Evolutionary conservation across 2,329 filamentous ascomycete species (phyloP).

Genomic region (Paraphaeosphaeria sporulosa): DNA sequence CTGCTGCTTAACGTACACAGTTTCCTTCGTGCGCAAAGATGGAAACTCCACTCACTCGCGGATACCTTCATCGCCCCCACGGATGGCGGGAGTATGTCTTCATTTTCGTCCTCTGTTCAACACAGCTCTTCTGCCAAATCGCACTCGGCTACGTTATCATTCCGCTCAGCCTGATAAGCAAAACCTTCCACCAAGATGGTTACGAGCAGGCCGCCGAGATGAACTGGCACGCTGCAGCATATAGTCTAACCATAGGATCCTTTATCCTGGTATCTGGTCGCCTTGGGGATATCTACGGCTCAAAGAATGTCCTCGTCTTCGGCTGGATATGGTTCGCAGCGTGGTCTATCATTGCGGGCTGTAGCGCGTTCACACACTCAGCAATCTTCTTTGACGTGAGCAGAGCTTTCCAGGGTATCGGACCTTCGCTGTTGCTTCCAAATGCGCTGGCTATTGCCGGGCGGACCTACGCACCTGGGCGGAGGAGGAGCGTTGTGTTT

Average conservation of each 20-base stretch:
- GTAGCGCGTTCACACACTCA: constrained; percentile 50
- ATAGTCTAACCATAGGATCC: constrained; percentile 53
- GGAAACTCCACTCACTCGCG: neutral
- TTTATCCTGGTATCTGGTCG: constrained; percentile 55
- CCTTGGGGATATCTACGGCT: constrained; percentile 57
- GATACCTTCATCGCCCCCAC: neutral
- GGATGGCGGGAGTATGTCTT: neutral
- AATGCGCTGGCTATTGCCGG: constrained; percentile 71
- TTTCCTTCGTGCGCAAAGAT: neutral
- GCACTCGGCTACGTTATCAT: constrained; percentile 49
- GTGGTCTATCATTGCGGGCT: constrained; percentile 56
- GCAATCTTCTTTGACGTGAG: constrained; percentile 48
- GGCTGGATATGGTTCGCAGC: constrained; percentile 60
- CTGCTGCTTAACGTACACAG: too few relatives aligned
- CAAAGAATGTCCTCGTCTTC: constrained; percentile 57
- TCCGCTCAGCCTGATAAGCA: constrained; percentile 47
- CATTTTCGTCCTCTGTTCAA: neutral
- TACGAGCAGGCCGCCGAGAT: constrained; percentile 41
- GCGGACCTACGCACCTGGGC: constrained; percentile 63
- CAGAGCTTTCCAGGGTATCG: constrained; percentile 58
- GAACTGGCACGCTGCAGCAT: constrained; percentile 54
- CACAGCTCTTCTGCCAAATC: neutral
- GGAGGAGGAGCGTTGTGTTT: constrained; percentile 68
- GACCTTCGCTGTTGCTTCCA: constrained; percentile 68
- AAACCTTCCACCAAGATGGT: constrained; percentile 51